These are phyloP conservation scores for Emergomyces africanus DNA, from an alignment of 2,329 filamentous ascomycete species.

Conservation along the genomic window DNA sequence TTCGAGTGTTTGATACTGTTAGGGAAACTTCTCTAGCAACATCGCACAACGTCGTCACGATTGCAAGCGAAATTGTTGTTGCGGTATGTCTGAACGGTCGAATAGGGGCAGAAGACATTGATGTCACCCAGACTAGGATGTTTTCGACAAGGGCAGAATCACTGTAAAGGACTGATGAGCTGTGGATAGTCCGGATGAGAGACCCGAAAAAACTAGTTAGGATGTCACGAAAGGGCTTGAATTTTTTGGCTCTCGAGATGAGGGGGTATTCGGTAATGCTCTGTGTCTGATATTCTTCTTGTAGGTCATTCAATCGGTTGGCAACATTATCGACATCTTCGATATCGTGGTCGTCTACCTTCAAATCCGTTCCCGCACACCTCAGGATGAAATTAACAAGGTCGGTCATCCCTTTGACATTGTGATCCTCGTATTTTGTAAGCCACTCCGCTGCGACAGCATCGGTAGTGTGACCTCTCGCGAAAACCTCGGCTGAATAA, in stretches of 20 bases:
- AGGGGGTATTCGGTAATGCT: conserved; percentile 85
- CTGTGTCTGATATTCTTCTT: conserved; percentile 72
- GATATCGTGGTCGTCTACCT: conserved; percentile 71
- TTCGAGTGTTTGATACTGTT: conserved; percentile 60
- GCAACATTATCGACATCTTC: conserved; percentile 79
- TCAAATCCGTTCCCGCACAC: conserved; percentile 66
- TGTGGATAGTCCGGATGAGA: conserved; percentile 64
- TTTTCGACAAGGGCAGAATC: conserved; percentile 72
- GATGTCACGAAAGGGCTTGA: conserved; percentile 62
- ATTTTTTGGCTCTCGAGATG: conserved; percentile 66
- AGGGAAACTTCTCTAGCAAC: conserved; percentile 59
- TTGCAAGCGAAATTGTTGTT: conserved; percentile 68
- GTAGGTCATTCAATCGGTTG: conserved; percentile 67
- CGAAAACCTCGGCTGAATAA: conserved; percentile 45
- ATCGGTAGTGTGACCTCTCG: conserved; percentile 40
- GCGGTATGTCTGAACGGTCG: conserved; percentile 91
- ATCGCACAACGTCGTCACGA: conserved; percentile 64
- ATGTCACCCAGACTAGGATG: conserved; percentile 75
- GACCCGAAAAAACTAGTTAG: conserved; percentile 68
- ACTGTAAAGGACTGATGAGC: conserved; percentile 68
- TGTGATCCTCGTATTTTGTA: conserved; percentile 42
- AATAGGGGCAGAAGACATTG: conserved; percentile 77
- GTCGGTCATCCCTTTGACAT: conserved; percentile 42
- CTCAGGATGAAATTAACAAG: conserved; percentile 50
- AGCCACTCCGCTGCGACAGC: conserved; percentile 48